Percentiles rank a stretch among this genome's conserved stretches.
Conservation (phyloP, 345 rosid genomes). For the Brassica rapa region DNA sequence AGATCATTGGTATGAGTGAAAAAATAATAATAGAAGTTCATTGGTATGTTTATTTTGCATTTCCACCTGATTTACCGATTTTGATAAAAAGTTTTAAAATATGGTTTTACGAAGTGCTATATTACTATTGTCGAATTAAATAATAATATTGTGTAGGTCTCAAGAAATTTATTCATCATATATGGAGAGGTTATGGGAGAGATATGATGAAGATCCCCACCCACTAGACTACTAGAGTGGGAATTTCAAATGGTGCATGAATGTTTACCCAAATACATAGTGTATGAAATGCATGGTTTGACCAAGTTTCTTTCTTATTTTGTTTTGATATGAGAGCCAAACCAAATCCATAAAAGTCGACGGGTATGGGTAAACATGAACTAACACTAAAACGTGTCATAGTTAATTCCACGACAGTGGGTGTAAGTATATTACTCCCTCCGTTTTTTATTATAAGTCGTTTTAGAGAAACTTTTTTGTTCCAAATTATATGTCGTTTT, state of each 20-base stretch:
- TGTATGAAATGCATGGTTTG: constrained; percentile 38
- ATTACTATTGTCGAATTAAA: not conserved
- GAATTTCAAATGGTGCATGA: constrained; percentile 42
- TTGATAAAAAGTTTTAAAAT: not conserved
- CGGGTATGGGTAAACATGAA: constrained; percentile 23
- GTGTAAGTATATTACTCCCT: not conserved
- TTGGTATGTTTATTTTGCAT: not conserved
- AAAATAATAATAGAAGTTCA: no score
- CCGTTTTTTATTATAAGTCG: no score
- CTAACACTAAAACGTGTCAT: constrained; percentile 3
- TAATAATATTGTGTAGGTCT: constrained; percentile 16
- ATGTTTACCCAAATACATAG: constrained; percentile 34
- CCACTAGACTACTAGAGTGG: constrained; percentile 39
- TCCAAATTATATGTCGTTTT: no score
- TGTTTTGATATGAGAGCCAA: constrained; percentile 2
- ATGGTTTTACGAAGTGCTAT: not conserved
- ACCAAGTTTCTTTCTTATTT: constrained; percentile 30
- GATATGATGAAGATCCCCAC: constrained; percentile 43
- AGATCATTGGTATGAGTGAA: not conserved
- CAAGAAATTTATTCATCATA: not conserved
- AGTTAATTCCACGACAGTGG: not conserved
- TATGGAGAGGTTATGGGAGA: constrained; percentile 37
- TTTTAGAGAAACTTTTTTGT: no score
- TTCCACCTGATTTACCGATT: constrained; percentile 10
- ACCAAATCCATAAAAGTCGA: constrained; percentile 31